Evolutionary conservation across 108 stramenopile genomes (phyloP), one percentile per base, ranked within the genome.

Genomic region (Asterionellopsis glacialis): DNA sequence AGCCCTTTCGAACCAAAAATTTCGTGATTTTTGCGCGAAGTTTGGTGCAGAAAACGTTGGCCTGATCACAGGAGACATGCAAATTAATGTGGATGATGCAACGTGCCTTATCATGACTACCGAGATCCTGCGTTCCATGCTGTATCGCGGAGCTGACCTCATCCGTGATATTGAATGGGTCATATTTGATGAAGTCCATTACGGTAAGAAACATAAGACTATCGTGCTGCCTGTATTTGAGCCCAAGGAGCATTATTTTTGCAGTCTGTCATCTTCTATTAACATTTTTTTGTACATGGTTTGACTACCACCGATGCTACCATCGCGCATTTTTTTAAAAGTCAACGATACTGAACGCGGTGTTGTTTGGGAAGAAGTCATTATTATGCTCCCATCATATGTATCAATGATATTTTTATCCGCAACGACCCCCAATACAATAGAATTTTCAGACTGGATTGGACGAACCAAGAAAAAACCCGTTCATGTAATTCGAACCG

Each of bases 401-500:
- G 93, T 97, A 23, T 90, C 87, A 51, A 55, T 98, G 55, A 85
- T 99, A 25, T 97, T 98, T 72, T 73, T 99, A 22, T 93, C 93
- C 18, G 98, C 98, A 7, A 99, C 98, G 21, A 95, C 96, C 14
- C 96, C 95, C 28, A 97, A 98, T 67, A 95, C 97, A 25, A 77
- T 91, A 6, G 96, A 97, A 67, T 98, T 98, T 64, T 82, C 84
- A 23, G 95, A 95, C 24, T 98, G 97, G 97, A 96, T 98, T 48
- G 97, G 95, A 6, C 64, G 94, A 33, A 90, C 89, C 4, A 93
- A 95, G 67, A 74, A 75, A 25, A 88, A 84, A 44, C 74, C 82
- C n/a, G 96, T 97, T 41, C 84, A 96, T 67, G 95, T 99, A 14
- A 80, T 98, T 51, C 65, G 80, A 23, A 97, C 97, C 5, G 63